Base-by-base conservation (phyloP, 345 rosid genomes). In the Brassica incana region DNA sequence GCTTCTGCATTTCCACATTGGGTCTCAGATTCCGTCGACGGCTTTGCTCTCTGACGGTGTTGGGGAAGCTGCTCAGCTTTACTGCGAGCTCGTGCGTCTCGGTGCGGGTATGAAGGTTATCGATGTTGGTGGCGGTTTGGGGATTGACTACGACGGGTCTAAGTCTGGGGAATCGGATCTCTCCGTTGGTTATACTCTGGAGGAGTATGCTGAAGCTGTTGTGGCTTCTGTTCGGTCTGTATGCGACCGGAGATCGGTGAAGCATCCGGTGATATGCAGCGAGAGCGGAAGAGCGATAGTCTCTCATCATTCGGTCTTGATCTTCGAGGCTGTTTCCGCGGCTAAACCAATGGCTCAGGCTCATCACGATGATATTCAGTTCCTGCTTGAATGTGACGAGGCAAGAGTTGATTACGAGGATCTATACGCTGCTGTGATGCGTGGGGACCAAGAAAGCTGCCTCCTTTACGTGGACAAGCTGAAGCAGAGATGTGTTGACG, bases 231-330 rank as follows among this genome's bases (percentile, higher is more conserved):
- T 95, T 63, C 84, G 84, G 64, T 75, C 67, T 71, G 94, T 91
- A 1, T 95, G 99, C 65, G 92, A 88, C 75, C 81, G 91, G 35
- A 95, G 87, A 73, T 87, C 88, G 0, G 84, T 93, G 56, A 91
- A 89, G 67, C 99, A 95, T 64, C 99, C 98, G 0, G 88, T 90
- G 73, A 85, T 95, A 35, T 89, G 93, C 82, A 93, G 97, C 27
- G 99, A 95, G 80, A 90, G 99, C 65, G 99, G 98, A 14, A 84
- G 99, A 73, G 99, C 98, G 6, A 87, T 93, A 10, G 99, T 95
- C 4, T 95, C 99, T 7, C 99, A 93, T 50, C 99, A 95, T 73
- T 95, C 98, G 0, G 77, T 95, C 20, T 63, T 95, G 87, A 81
- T 93, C 23, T 95, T 95, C 6, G 98, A 95, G 77, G 99, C 98